Percentiles rank a stretch among this genome's conserved stretches.
Conservation (phyloP, 2,329 filamentous ascomycete species). For the Cryphonectria naterciae region DNA sequence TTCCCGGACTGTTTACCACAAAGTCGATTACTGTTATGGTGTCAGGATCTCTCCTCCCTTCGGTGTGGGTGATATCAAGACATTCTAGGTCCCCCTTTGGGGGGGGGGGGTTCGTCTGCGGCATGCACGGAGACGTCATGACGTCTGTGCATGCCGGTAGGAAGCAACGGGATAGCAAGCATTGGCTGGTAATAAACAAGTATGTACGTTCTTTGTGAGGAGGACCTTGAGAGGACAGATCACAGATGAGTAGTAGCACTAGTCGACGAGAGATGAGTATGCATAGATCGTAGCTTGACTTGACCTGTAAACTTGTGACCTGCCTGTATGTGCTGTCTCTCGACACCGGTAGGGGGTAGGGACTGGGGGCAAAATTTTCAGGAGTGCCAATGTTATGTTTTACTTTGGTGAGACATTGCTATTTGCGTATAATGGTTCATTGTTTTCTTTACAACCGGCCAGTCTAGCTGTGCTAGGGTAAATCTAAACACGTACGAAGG, state of each 20-base stretch:
- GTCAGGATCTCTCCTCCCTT: neutral
- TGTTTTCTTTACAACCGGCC: neutral
- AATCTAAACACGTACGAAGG: neutral
- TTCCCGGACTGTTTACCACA: neutral
- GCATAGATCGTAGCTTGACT: neutral
- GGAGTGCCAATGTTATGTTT: neutral
- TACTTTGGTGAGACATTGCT: neutral
- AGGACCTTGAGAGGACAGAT: neutral
- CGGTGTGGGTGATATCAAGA: neutral
- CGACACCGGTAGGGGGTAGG: neutral
- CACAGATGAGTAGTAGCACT: slow-evolving; percentile 2
- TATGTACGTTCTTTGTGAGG: neutral
- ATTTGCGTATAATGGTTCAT: neutral
- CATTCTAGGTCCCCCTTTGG: neutral
- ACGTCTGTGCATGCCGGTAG: slow-evolving; percentile 13
- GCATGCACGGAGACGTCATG: slow-evolving; percentile 22
- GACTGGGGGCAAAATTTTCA: no score
- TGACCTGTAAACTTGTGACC: slow-evolving; percentile 11
- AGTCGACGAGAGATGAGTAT: neutral
- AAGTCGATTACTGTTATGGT: slow-evolving; percentile 11
- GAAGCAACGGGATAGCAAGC: neutral
- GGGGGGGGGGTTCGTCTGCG: neutral
- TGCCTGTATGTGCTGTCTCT: slow-evolving; percentile 11
- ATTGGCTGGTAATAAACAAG: neutral
- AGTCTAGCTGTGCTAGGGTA: no score